Conservation (phyloP, 2,329 filamentous ascomycete species). For the Arachnomyces sp. region DNA sequence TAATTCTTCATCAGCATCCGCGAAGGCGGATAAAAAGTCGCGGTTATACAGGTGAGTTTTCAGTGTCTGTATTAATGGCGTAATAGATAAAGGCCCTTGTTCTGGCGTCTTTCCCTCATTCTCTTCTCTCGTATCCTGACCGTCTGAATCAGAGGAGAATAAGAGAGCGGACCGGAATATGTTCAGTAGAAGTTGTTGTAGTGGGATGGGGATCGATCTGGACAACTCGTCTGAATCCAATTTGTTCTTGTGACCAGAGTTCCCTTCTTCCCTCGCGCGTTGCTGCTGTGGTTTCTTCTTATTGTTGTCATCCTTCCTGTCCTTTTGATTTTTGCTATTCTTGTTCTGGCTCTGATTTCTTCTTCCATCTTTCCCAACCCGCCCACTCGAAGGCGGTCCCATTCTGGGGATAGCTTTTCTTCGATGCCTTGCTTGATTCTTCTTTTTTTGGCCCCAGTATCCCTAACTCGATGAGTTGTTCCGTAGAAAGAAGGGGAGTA, state of each 20-base stretch:
- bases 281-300: slow-evolving; percentile 1
- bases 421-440: too few relatives aligned
- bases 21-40: slow-evolving; percentile 75
- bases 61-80: slow-evolving; percentile 63
- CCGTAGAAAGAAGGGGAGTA: too few relatives aligned
- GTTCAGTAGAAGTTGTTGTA: slow-evolving; percentile 66
- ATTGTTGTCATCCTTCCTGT: not conserved
- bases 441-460: too few relatives aligned
- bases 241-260: not conserved
- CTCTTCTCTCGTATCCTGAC: not conserved
- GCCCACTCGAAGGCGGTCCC: too few relatives aligned
- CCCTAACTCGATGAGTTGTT: too few relatives aligned
- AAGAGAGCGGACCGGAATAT: slow-evolving; percentile 63
- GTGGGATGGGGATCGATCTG: slow-evolving; percentile 37
- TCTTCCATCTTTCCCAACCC: too few relatives aligned
- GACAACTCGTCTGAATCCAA: not conserved
- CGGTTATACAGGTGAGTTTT: slow-evolving; percentile 80
- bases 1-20: slow-evolving; percentile 53
- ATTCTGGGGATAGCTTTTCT: too few relatives aligned
- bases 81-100: slow-evolving; percentile 36
- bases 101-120: slow-evolving; percentile 21
- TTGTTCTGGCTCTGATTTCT: too few relatives aligned
- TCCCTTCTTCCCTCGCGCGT: not conserved
- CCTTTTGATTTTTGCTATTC: too few relatives aligned
- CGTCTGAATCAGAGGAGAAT: slow-evolving; percentile 20